Evolutionary conservation across 2,329 filamentous ascomycete species (phyloP), one percentile per base, ranked within the genome.

Genomic region (Colletotrichum camelliae): DNA sequence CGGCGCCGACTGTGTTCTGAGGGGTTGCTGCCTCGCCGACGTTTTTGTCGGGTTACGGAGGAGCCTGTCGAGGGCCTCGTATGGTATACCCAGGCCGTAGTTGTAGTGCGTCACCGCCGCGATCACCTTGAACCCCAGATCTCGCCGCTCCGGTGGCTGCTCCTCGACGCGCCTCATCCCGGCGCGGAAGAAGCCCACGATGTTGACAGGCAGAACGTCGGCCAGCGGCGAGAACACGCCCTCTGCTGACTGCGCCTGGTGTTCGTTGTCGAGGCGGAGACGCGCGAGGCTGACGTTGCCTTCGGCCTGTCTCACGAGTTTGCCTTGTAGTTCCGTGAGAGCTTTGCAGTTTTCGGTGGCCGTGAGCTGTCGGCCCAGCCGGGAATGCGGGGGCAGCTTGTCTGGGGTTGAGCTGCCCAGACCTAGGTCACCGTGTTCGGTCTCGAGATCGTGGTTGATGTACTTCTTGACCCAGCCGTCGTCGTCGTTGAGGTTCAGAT

Each of bases 51-150:
- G 29, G 16, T 60, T 67, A 3, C 24, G 57, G 6, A 70, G 10
- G 18, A 70, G 24, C 18, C 4, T 35, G 8, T 64, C 24, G 10
- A 64, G 43, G 16, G 29, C 27, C 24, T 70, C 71, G 4, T 64
- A 74, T 24, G 15, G 37, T 12, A 70, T 21, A 4, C 67, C 57
- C 2, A 9, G 1, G 18, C 16, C 12, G 0, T 27, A 64, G 43
- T 64, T 66, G n/a, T 70, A 64, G 18, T 64, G 71, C 18, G 71
- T 55, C 33, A 74, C 66, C 7, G 67, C 71, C 7, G 67, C 71
- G 12, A 74, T 64, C 4, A 64, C 39, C 24, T 64, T 74, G 8
- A 74, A n/a, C 4, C 57, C 71, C 21, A 74, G 39, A n/a, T 64
- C 39, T 35, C 57, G 24, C 21, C 39, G 13, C 2, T 57, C 29